A percentile compares a stretch with the other conserved stretches of the same genome.
These are phyloP conservation scores for Cryphonectria parasitica DNA, from an alignment of 2,329 filamentous ascomycete genomes.

Conservation along the genomic window DNA sequence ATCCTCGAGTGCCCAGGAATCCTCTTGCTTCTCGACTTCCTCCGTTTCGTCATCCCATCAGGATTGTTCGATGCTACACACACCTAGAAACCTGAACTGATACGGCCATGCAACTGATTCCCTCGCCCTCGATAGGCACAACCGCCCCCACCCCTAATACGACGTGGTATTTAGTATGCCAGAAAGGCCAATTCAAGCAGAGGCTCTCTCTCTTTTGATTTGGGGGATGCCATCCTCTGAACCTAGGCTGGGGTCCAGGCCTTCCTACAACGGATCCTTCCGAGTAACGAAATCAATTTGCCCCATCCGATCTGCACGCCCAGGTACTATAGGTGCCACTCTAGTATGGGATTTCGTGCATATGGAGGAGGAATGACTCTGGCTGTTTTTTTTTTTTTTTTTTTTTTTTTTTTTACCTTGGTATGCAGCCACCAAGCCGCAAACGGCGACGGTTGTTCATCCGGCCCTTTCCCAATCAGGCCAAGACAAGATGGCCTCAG, in stretches of 20 bases:
- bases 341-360: not conserved
- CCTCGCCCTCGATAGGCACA: not conserved
- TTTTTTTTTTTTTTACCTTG: not conserved
- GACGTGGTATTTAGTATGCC: not conserved
- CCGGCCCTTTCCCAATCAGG: not conserved
- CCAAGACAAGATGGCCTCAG: not conserved
- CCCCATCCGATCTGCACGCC: not conserved
- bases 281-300: not conserved
- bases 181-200: not conserved
- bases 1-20: not conserved
- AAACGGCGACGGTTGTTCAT: not conserved
- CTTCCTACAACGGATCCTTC: slow-evolving; percentile 1
- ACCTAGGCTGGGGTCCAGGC: not conserved
- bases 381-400: not conserved
- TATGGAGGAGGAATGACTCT: slow-evolving; percentile 3
- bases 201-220: not conserved
- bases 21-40: not conserved
- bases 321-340: not conserved
- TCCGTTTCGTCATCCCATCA: not conserved
- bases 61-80: not conserved
- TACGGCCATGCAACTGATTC: not conserved
- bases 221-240: not conserved
- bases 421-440: not conserved
- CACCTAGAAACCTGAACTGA: not conserved
- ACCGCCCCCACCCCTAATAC: not conserved